Conservation (phyloP, 495 filamentous ascomycete species). For the Penicillium canariense region DNA sequence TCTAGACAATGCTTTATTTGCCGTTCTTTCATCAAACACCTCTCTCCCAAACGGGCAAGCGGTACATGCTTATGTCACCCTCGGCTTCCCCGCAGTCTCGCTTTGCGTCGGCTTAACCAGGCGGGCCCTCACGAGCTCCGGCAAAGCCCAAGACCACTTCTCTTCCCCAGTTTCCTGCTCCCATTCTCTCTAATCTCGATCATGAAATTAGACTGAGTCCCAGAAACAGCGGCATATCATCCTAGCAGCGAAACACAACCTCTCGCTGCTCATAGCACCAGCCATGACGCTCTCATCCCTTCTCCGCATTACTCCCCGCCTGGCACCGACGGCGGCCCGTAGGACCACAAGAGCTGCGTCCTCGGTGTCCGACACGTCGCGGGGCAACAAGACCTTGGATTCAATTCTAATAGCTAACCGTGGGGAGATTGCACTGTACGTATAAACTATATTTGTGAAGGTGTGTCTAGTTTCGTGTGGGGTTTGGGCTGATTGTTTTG, state of each 20-base stretch:
- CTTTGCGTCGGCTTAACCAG: conserved; percentile 44
- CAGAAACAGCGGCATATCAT: conserved; percentile 1
- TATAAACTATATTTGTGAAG: conserved; percentile 2
- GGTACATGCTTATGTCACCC: conserved; percentile 23
- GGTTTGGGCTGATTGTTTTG: conserved; percentile 3
- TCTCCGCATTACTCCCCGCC: conserved; percentile 47
- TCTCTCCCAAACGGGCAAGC: conserved; percentile 5
- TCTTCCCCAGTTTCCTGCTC: conserved; percentile 3
- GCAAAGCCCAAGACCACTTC: conserved; percentile 11
- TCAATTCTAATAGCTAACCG: conserved; percentile 95
- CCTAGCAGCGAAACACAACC: conserved; percentile 5
- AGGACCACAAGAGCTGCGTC: conserved; percentile 37
- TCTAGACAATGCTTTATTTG: no score
- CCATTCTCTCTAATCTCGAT: conserved; percentile 13
- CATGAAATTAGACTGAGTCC: conserved; percentile 18
- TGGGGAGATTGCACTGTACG: conserved; percentile 88
- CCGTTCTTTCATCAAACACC: not conserved
- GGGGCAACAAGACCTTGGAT: conserved; percentile 54
- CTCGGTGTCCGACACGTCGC: conserved; percentile 27
- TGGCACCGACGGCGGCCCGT: conserved; percentile 35
- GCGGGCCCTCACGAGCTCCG: conserved; percentile 3
- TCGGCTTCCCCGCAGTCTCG: conserved; percentile 40
- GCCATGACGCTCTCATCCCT: conserved; percentile 45
- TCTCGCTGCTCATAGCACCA: conserved; percentile 9
- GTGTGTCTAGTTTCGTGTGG: not conserved